Evolutionary conservation across 2,329 filamentous ascomycete genomes (phyloP).

Genomic region (Penicillium frequentans): DNA sequence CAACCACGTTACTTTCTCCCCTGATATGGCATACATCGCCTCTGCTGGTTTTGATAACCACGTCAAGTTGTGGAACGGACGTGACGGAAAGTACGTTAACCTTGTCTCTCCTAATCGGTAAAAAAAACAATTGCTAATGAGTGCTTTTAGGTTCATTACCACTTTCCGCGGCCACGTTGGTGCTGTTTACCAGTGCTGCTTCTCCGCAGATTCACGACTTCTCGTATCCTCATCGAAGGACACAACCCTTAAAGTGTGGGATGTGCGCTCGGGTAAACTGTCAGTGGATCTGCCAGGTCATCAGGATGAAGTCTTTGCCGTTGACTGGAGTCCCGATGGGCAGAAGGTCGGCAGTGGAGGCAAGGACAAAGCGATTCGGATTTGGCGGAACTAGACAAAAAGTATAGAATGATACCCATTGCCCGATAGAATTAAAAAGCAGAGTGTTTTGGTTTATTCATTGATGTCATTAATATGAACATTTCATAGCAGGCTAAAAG

Average conservation of each 20-base stretch:
- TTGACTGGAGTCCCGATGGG: slow-evolving; percentile 94
- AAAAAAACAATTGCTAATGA: slow-evolving; percentile 7
- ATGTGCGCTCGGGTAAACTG: slow-evolving; percentile 80
- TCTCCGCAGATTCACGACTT: slow-evolving; percentile 87
- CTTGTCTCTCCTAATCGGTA: neutral
- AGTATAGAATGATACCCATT: slow-evolving; percentile 25
- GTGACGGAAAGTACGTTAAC: slow-evolving; percentile 57
- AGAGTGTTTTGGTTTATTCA: neutral
- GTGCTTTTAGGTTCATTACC: slow-evolving; percentile 67
- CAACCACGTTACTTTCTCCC: slow-evolving; percentile 92
- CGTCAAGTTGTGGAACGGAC: slow-evolving; percentile 85
- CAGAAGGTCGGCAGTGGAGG: slow-evolving; percentile 86
- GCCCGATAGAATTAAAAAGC: neutral
- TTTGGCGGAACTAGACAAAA: slow-evolving; percentile 59
- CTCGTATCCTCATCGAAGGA: slow-evolving; percentile 88
- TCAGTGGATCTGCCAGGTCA: slow-evolving; percentile 83
- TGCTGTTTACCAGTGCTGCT: slow-evolving; percentile 88
- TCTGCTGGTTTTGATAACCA: slow-evolving; percentile 92
- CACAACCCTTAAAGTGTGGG: slow-evolving; percentile 93
- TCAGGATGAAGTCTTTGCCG: slow-evolving; percentile 87
- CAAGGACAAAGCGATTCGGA: slow-evolving; percentile 75
- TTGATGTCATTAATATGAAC: neutral
- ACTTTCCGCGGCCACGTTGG: slow-evolving; percentile 88
- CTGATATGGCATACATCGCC: slow-evolving; percentile 83
- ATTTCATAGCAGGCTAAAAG: neutral